A percentile compares a stretch with the other conserved stretches of the same genome.
phyloP scores from a whole-genome alignment of 768 basidiomycete genomes.

The Amanita exitialis region DNA sequence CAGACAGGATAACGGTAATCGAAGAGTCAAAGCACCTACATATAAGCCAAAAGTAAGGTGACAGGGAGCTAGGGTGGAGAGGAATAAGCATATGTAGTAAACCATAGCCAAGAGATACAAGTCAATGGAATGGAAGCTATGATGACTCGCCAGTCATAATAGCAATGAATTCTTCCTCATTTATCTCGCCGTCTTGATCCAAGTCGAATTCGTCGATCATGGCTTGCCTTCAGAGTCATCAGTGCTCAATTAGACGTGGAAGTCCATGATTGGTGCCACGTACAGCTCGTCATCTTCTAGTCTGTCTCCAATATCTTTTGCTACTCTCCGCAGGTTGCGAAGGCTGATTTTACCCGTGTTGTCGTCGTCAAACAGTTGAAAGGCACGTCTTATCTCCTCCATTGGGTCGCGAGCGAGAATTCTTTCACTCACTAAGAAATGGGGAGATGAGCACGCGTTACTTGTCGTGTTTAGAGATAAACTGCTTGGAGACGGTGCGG shows the following conservation, averaged over 20 bases:
- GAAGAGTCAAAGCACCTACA: background rate
- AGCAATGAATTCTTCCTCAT: conserved; percentile 90
- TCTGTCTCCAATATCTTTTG: conserved; percentile 92
- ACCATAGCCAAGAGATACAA: background rate
- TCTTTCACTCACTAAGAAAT: conserved; percentile 74
- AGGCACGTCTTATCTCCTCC: conserved; percentile 93
- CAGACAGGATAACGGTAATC: background rate
- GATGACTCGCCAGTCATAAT: conserved; percentile 94
- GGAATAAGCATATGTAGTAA: background rate
- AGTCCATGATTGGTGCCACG: conserved; percentile 24
- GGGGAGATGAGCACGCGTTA: background rate
- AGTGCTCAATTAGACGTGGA: conserved; percentile 3
- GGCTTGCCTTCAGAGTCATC: conserved; percentile 60
- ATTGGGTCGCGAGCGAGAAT: conserved; percentile 92
- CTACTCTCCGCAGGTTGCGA: conserved; percentile 84
- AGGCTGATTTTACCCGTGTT: conserved; percentile 90
- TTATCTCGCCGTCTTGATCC: conserved; percentile 97
- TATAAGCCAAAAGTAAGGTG: background rate
- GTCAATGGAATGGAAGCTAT: conserved; percentile 4
- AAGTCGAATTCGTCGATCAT: conserved; percentile 99
- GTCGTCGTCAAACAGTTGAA: conserved; percentile 95
- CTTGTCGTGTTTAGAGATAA: conserved; percentile 12
- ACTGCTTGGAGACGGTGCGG: background rate
- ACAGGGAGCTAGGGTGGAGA: background rate
- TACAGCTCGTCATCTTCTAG: conserved; percentile 96